Percentiles rank a stretch among this genome's conserved stretches.
Evolutionary conservation across 306 rosid species (phyloP).

Genomic region (Alnus rubra): DNA sequence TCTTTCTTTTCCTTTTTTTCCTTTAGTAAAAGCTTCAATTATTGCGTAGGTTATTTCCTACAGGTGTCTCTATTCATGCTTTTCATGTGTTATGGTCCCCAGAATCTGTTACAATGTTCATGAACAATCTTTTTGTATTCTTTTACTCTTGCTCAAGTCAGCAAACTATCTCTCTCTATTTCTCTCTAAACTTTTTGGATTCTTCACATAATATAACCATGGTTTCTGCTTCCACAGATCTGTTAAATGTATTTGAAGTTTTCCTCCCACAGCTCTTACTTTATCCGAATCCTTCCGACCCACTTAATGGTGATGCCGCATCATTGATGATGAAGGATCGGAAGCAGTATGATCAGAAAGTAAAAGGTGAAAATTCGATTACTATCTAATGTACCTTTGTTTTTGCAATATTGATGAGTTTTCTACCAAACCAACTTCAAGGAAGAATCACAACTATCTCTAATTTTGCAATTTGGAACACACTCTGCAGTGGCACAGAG

Average conservation of each 20-base stretch:
- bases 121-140: not conserved
- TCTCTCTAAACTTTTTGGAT: not conserved
- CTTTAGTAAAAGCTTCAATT: conserved; percentile 19
- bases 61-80: not conserved
- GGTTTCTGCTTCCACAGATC: conserved; percentile 60
- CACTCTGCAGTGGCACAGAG: not conserved
- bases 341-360: conserved; percentile 80
- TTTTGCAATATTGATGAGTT: not conserved
- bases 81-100: not conserved
- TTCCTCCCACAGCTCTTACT: conserved; percentile 98
- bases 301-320: conserved; percentile 97
- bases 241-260: conserved; percentile 89
- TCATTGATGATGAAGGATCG: conserved; percentile 93
- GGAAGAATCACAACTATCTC: not conserved
- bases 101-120: not conserved
- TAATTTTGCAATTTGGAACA: not conserved
- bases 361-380: conserved; percentile 63
- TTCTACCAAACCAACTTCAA: not conserved
- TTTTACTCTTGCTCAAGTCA: not conserved
- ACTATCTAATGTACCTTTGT: not conserved
- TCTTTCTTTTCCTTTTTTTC: conserved; percentile 66
- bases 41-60: conserved; percentile 10
- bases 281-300: conserved; percentile 98
- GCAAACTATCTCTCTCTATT: not conserved
- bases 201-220: conserved; percentile 23